Evolutionary conservation across 805 yeast species (phyloP).

Genomic region (Candida maesae): DNA sequence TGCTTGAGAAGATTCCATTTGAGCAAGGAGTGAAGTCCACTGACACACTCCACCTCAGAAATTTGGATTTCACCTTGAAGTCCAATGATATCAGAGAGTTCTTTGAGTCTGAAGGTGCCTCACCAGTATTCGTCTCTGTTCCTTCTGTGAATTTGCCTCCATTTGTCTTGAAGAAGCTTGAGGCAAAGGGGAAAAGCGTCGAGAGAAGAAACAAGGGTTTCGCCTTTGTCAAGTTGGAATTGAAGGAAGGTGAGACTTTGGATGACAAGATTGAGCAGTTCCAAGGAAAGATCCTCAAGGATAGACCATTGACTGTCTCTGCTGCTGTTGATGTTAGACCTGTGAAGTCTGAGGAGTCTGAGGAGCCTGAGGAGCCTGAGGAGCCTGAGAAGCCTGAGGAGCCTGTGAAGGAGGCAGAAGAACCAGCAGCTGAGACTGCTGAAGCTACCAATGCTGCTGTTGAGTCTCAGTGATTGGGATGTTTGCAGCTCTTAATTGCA

Average conservation of each 20-base stretch:
- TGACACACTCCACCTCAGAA: slow-evolving; percentile 59
- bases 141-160: slow-evolving; percentile 49
- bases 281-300: slow-evolving; percentile 63
- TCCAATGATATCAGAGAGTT: slow-evolving; percentile 50
- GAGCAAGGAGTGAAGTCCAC: slow-evolving; percentile 37
- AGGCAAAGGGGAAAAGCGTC: slow-evolving; percentile 42
- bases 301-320: slow-evolving; percentile 61
- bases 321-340: slow-evolving; percentile 63
- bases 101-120: slow-evolving; percentile 42
- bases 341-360: slow-evolving; percentile 4
- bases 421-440: background rate
- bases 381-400: slow-evolving; percentile 1
- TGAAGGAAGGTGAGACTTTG: slow-evolving; percentile 38
- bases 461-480: background rate
- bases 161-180: slow-evolving; percentile 39
- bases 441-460: background rate
- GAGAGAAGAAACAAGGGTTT: slow-evolving; percentile 54
- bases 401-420: background rate
- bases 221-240: slow-evolving; percentile 52
- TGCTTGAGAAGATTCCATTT: slow-evolving; percentile 31
- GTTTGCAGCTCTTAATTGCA: no score
- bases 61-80: slow-evolving; percentile 55
- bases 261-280: slow-evolving; percentile 65
- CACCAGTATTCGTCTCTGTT: slow-evolving; percentile 56
- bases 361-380: slow-evolving; percentile 8